Evolutionary conservation across 2,329 filamentous ascomycete genomes (phyloP).

Genomic region (Niveomyces coronatus): DNA sequence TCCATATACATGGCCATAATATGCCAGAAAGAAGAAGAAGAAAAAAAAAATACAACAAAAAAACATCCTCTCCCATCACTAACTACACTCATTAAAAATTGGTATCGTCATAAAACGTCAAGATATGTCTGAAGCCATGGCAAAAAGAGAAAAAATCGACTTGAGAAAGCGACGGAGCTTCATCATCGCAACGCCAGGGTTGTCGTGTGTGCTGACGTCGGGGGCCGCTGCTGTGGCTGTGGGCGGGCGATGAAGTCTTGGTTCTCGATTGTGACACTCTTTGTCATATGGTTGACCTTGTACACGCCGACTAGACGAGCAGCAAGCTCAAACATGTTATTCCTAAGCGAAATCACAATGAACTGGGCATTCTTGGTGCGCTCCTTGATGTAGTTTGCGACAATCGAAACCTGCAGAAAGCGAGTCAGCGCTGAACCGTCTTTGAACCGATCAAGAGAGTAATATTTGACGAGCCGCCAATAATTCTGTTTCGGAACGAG

Average conservation of each 20-base stretch:
- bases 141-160: constrained; percentile 3
- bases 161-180: neutral
- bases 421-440: constrained; percentile 1
- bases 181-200: constrained; percentile 26
- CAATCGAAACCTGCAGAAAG: constrained; percentile 74
- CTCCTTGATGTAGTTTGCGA: constrained; percentile 98
- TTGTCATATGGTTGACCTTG: constrained; percentile 98
- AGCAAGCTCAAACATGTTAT: constrained; percentile 99
- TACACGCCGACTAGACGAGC: constrained; percentile 91
- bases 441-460: neutral
- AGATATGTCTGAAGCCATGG: constrained; percentile 8
- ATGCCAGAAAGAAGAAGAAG: neutral
- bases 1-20: constrained; percentile 3
- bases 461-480: constrained; percentile 4
- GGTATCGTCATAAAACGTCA: constrained; percentile 8
- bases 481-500: neutral
- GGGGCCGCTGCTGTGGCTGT: constrained; percentile 22
- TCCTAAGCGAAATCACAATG: constrained; percentile 92
- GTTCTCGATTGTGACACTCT: constrained; percentile 85
- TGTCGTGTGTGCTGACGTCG: constrained; percentile 20
- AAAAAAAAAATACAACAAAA: neutral
- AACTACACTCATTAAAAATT: constrained; percentile 5
- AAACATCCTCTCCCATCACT: neutral
- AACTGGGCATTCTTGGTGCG: constrained; percentile 98
- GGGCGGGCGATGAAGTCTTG: constrained; percentile 54